Evolutionary conservation across 148 eudicot genomes (phyloP), one percentile per base, ranked within the genome.

Genomic region (Beta vulgaris): DNA sequence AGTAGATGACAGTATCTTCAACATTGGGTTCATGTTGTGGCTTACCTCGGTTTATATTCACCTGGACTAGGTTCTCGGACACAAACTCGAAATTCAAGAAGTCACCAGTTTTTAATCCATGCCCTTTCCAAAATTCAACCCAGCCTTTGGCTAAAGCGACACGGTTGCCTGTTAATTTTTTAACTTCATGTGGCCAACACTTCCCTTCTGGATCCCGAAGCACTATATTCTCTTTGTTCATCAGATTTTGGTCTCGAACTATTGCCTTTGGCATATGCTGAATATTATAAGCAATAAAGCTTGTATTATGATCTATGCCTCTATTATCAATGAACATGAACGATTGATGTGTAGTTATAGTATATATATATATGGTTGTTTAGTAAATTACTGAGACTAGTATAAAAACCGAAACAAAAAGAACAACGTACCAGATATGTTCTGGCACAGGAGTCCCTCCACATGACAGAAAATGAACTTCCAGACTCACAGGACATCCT

Each of bases 181-280:
- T 65, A 35, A 80, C 51, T 71, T 80, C 40, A 25, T 76, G 34
- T 19, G 83, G 79, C 83, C 83, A 80, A 28, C 76, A 80, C 72
- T 80, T 80, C 7, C 76, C 79, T 5, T 80, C 76, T 18, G 76
- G 73, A 63, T 76, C 83, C 43, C 79, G 79, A 19, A 80, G 59
- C 58, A 65, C 73, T 43, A 80, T 57, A 21, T 6, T 76, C 2
- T 71, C 76, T 71, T 80, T 76, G 14, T 64, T 57, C 28, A 0
- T 43, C 61, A 80, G 58, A 29, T 75, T 65, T 68, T 80, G 76
- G 29, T 23, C 62, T 26, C 59, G 53, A 0, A 23, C 71, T 19
- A 80, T 69, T 54, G 11, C 3, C 59, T 71, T 71, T 3, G 83
- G 83, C 7, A 80, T 73, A 53, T 80, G 32, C 79, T 80, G 73